phyloP scores from a whole-genome alignment of 805 yeast genomes.

The Yamadazyma phyllophila region DNA sequence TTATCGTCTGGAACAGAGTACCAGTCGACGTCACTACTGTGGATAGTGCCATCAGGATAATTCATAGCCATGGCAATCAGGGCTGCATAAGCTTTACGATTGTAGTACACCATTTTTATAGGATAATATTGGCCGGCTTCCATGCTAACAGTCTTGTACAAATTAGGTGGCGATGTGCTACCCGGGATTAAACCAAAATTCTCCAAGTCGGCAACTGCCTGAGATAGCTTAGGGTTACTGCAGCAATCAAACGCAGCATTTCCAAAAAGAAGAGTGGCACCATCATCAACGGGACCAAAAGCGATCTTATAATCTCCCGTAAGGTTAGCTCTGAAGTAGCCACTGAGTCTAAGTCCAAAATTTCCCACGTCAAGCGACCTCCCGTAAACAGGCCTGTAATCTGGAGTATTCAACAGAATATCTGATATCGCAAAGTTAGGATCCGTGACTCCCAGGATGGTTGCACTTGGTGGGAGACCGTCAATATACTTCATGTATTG shows the following conservation, averaged over 20 bases:
- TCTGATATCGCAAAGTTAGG: too few species aligned
- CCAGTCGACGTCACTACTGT: neutral
- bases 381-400: slow-evolving; percentile 29
- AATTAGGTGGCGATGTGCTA: neutral
- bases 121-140: slow-evolving; percentile 3
- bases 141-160: neutral
- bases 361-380: neutral
- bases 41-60: neutral
- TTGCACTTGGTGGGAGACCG: too few species aligned
- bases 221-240: neutral
- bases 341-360: slow-evolving; percentile 3
- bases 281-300: neutral
- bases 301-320: slow-evolving; percentile 4
- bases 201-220: neutral
- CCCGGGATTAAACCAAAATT: neutral
- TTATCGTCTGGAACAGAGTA: neutral
- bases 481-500: too few species aligned
- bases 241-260: slow-evolving; percentile 1
- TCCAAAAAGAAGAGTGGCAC: neutral
- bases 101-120: neutral
- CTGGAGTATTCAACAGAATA: too few species aligned
- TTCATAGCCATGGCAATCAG: neutral
- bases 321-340: slow-evolving; percentile 24
- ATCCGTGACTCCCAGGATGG: too few species aligned
- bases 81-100: neutral